Base-by-base conservation (phyloP, 768 basidiomycete genomes). In the Phaeotremella skinneri region DNA sequence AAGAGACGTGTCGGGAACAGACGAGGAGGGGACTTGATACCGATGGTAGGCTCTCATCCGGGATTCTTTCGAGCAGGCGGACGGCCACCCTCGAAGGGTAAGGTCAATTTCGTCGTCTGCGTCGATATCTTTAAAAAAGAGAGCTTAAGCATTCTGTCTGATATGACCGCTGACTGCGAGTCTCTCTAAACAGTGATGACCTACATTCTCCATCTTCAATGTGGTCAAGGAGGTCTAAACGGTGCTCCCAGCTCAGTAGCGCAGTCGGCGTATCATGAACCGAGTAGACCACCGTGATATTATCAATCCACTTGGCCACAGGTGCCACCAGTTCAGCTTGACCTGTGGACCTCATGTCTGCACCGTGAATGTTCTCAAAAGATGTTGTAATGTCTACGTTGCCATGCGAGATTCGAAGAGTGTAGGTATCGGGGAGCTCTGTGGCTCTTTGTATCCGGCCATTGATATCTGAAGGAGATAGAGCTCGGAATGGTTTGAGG, bases 211-310 rank as follows among this genome's bases (percentile, higher is more conserved):
- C 68, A 25, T 72, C 67, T 23, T 66, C 59, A 16, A 59, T 61
- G 26, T 59, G 51, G 21, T 60, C 61, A 43, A 53, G 52, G 25
- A 74, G 47, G 21, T 76, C 72, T 49, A 45, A 17, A 29, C 61
- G 47, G 39, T 74, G 69, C 37, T 62, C 62, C 49, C 58, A 67
- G 37, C 64, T 58, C 17, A 75, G 52, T 25, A 68, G 57, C 17
- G 59, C 63, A 2, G 45, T 63, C 1, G 73, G 67, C 9, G 69
- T 64, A 53, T 70, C 73, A 52, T 75, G 70, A n/a, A 75, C 58
- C 32, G 57, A 55, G 43, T 67, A 69, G 17, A 70, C 67, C 3
- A 59, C 73, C 14, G 53, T 41, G 11, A 70, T 56, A 51, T 73
- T 67, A 23, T 59, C 58, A 14, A 74, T 48, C 53, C 63, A 61